These are phyloP conservation scores for Furculomyces boomerangus DNA, from an alignment of 371 early-diverging fungal genomes.

Conservation along the genomic window DNA sequence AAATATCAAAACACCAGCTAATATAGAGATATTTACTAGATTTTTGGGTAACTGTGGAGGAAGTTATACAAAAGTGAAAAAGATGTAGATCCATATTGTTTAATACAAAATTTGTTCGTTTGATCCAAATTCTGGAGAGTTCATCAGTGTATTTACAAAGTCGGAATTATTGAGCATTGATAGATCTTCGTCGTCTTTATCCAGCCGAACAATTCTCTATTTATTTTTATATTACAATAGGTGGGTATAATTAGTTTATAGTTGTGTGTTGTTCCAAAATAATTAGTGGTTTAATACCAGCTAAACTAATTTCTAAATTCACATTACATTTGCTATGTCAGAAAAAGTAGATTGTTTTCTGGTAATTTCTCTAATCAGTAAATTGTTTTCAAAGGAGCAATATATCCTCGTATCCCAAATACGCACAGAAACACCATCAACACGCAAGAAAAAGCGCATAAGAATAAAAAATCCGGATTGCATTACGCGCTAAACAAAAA, in stretches of 20 bases:
- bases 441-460: conserved; percentile 72
- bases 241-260: background rate
- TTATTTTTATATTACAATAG: background rate
- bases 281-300: no score
- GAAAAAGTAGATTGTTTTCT: no score
- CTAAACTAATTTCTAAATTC: no score
- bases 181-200: conserved; percentile 20
- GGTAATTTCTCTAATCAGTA: conserved; percentile 53
- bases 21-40: no score
- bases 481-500: conserved; percentile 95
- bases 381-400: conserved; percentile 53
- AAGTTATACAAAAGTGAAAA: no score
- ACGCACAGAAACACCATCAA: conserved; percentile 83
- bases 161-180: conserved; percentile 20
- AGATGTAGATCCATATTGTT: no score
- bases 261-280: no score
- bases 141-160: conserved; percentile 18
- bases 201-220: background rate
- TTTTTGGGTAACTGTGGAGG: no score
- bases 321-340: no score
- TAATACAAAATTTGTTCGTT: no score
- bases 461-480: conserved; percentile 72
- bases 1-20: no score
- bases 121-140: conserved; percentile 7
- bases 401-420: conserved; percentile 80